Evolutionary conservation across 192 early-diverging fungal species (phyloP).

Genomic region (Backusella sp.): DNA sequence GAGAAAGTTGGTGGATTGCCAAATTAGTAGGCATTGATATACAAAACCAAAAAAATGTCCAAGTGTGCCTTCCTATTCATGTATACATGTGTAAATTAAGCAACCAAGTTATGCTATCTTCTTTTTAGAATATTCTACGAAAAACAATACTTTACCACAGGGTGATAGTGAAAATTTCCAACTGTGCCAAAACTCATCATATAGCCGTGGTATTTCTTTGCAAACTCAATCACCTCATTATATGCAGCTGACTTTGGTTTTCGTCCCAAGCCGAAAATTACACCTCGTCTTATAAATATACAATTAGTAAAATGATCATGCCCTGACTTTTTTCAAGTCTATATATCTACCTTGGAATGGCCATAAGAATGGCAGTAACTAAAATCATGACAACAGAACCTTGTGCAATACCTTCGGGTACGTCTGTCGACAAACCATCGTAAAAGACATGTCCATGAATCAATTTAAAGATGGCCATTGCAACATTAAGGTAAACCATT

Average conservation of each 20-base stretch:
- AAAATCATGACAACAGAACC: slow-evolving; percentile 31
- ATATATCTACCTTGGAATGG: slow-evolving; percentile 22
- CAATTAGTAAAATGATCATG: not conserved
- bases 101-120: not conserved
- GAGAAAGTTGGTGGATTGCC: slow-evolving; percentile 34
- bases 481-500: slow-evolving; percentile 30
- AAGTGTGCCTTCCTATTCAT: slow-evolving; percentile 28
- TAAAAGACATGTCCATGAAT: slow-evolving; percentile 28
- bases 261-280: slow-evolving; percentile 27
- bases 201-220: slow-evolving; percentile 33
- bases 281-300: slow-evolving; percentile 23
- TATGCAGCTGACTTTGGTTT: slow-evolving; percentile 5
- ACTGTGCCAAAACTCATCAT: slow-evolving; percentile 34
- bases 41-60: slow-evolving; percentile 32
- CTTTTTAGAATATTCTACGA: not conserved
- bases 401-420: slow-evolving; percentile 30
- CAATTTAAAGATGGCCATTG: slow-evolving; percentile 29
- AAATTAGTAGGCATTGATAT: slow-evolving; percentile 30
- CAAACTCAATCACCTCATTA: slow-evolving; percentile 25
- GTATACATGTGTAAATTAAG: not conserved
- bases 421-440: slow-evolving; percentile 33
- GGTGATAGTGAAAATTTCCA: slow-evolving; percentile 38
- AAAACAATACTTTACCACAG: slow-evolving; percentile 13
- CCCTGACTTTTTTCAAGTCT: not conserved
- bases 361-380: slow-evolving; percentile 29